Evolutionary conservation across 345 rosid genomes (phyloP), one percentile per base, ranked within the genome.

Genomic region (Gynandropsis gynandra): DNA sequence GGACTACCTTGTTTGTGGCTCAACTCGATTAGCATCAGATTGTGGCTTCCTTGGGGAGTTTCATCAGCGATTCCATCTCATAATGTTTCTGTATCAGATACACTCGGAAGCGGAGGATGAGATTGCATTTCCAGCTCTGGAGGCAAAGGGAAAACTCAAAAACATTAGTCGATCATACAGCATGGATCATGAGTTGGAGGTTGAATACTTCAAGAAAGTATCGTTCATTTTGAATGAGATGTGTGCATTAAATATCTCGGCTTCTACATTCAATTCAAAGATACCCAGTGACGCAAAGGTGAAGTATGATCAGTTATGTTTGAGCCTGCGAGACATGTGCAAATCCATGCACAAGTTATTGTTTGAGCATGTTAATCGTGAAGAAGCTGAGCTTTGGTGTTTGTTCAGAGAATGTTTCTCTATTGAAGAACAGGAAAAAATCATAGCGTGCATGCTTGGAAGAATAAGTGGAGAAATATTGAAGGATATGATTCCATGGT

Each of bases 81-180:
- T 89, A 66, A 64, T 48, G 55, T 64, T 72, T 36, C 47, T 78
- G 14, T 74, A 72, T 74, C 79, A 64, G 74, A 72, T 83, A 34
- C 95, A 83, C 31, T 78, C 81, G 29, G 75, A 74, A 50, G 75
- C 85, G 3, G 95, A 89, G 62, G 97, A 86, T 60, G 94, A 86
- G 70, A 65, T 81, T 38, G 87, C 83, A 11, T 86, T 86, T 72
- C 97, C 95, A 58, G 88, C 84, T 14, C 29, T 89, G 38, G 94
- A 89, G 75, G 78, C 79, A 13, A 76, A 80, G 68, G 87, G 82
- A 42, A 58, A 78, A 36, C 62, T 74, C 9, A 70, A 58, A 59
- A 83, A 86, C 17, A 76, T 89, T 38, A 74, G 80, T 57, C 75
- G 51, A 48, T 79, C 89, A 5, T 89, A 80, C 44, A 60, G 76